Evolutionary conservation across 139 green algal genomes (phyloP).

Genomic region (Coelastrella sp.): DNA sequence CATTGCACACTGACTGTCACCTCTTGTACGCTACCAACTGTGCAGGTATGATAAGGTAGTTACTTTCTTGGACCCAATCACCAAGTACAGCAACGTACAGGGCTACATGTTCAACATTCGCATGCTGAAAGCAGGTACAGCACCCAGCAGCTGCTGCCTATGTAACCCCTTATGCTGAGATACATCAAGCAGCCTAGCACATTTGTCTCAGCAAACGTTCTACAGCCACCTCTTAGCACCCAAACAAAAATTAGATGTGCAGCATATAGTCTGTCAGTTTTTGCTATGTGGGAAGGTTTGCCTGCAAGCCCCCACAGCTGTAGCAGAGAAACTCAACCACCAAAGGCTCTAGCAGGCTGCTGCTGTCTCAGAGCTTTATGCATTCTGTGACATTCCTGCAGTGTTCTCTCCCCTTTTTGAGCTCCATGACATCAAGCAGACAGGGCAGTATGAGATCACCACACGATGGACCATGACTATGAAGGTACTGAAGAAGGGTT

Average conservation of each 20-base stretch:
- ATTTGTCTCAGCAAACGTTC: too few species aligned
- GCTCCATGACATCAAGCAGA: conserved; percentile 58
- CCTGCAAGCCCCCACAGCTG: background rate
- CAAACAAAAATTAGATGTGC: too few species aligned
- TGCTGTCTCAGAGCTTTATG: background rate
- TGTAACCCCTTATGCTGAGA: too few species aligned
- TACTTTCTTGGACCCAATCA: conserved; percentile 66
- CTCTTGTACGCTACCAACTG: background rate
- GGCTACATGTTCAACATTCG: conserved; percentile 74
- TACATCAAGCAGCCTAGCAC: too few species aligned
- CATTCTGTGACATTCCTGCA: background rate
- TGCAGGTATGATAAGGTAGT: conserved; percentile 60
- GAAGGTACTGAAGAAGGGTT: too few species aligned
- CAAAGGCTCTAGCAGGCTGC: background rate
- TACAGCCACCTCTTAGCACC: too few species aligned
- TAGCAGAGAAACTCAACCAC: background rate
- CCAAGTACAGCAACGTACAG: conserved; percentile 58
- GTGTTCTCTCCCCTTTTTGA: conserved; percentile 37
- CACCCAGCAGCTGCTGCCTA: background rate
- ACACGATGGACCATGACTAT: conserved; percentile 71
- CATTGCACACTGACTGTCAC: background rate
- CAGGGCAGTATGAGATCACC: conserved; percentile 28
- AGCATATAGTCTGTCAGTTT: too few species aligned
- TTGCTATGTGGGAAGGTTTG: too few species aligned
- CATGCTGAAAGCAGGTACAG: conserved; percentile 52